Evolutionary conservation across 164 flowering plant genomes (phyloP).

Genomic region (Umbellularia californica): DNA sequence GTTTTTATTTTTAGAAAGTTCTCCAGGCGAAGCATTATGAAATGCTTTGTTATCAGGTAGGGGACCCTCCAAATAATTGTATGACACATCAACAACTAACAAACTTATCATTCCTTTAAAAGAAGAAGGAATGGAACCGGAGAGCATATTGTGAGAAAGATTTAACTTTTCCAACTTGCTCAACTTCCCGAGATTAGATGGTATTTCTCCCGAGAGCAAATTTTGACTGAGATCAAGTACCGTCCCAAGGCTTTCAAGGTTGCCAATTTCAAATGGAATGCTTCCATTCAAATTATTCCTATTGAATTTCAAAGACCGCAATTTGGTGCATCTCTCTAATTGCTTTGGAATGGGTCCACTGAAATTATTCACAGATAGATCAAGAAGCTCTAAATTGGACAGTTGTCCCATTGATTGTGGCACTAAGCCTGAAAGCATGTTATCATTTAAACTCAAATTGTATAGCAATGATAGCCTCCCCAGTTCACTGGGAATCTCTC

Average conservation of each 20-base stretch:
- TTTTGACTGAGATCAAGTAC: conserved; percentile 4
- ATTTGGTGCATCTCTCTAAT: neutral
- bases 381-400: conserved; percentile 3
- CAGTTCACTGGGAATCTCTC: neutral
- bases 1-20: neutral
- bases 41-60: neutral
- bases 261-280: conserved; percentile 1
- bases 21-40: neutral
- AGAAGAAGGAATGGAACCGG: conserved; percentile 7
- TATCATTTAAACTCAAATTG: neutral
- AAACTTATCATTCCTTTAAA: neutral
- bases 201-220: neutral
- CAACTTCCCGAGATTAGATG: neutral
- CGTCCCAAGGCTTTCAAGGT: neutral
- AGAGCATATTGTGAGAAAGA: conserved; percentile 6
- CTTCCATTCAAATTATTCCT: neutral
- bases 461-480: neutral
- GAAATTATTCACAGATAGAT: neutral
- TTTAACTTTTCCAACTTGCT: conserved; percentile 1
- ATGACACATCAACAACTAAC: neutral
- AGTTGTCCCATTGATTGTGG: neutral
- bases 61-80: conserved; percentile 4
- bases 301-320: neutral
- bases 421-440: conserved; percentile 2
- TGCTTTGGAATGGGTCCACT: neutral